Evolutionary conservation across 129 eudicot species (phyloP).

Genomic region (Solidago caesia): DNA sequence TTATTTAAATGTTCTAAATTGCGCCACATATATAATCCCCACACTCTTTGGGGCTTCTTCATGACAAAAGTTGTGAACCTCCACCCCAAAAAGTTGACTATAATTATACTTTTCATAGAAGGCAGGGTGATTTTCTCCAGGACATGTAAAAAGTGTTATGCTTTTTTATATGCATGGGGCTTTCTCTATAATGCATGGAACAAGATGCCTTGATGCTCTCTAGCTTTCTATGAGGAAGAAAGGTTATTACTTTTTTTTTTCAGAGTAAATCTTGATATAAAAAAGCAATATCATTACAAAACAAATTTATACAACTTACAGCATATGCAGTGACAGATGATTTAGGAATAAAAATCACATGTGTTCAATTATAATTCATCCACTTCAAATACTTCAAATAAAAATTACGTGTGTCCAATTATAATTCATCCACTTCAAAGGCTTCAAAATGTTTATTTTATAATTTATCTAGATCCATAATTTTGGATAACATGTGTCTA

Average conservation of each 20-base stretch:
- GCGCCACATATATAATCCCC: slow-evolving; percentile 29
- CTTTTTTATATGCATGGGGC: slow-evolving; percentile 27
- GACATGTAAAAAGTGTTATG: slow-evolving; percentile 40
- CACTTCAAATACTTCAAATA: no score
- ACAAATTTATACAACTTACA: slow-evolving; percentile 2
- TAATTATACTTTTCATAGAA: slow-evolving; percentile 41
- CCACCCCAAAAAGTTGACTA: slow-evolving; percentile 36
- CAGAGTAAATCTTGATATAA: slow-evolving; percentile 18
- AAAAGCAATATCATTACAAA: neutral
- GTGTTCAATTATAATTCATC: no score
- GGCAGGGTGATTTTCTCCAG: slow-evolving; percentile 34
- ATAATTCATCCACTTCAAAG: no score
- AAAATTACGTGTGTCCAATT: no score
- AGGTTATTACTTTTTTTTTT: slow-evolving; percentile 23
- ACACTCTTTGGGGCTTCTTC: slow-evolving; percentile 43
- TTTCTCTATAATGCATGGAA: slow-evolving; percentile 23
- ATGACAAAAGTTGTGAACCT: slow-evolving; percentile 36
- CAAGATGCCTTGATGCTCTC: slow-evolving; percentile 48
- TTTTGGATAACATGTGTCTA: no score
- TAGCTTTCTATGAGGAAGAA: slow-evolving; percentile 31
- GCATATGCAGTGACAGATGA: no score
- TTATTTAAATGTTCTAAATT: slow-evolving; percentile 18
- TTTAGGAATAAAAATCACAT: no score
- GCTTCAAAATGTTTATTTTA: no score
- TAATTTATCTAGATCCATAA: no score